These are phyloP conservation scores for Halenospora varia DNA, from an alignment of 495 filamentous ascomycete species.

Conservation along the genomic window DNA sequence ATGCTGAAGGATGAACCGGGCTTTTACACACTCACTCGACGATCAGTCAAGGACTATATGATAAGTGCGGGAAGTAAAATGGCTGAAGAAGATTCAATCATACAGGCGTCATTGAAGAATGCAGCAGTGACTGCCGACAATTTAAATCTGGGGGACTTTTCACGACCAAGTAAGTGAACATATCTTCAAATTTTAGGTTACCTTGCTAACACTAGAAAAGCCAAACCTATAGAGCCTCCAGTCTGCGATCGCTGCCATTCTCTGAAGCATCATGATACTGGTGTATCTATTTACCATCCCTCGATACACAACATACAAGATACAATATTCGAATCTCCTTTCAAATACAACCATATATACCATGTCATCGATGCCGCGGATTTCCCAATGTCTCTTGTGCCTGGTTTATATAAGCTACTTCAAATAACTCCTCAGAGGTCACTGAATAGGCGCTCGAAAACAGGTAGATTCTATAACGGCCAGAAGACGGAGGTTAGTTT, in stretches of 20 bases:
- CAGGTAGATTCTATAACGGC: constrained; percentile 55
- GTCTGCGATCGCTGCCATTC: constrained; percentile 86
- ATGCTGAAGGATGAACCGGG: constrained; percentile 66
- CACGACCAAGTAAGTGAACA: constrained; percentile 8
- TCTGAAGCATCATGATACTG: constrained; percentile 68
- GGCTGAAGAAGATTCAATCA: constrained; percentile 22
- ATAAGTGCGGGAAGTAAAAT: constrained; percentile 21
- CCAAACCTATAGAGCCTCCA: constrained; percentile 29
- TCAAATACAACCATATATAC: constrained; percentile 89
- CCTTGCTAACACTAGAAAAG: constrained; percentile 2
- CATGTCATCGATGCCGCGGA: constrained; percentile 98
- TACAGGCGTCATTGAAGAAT: constrained; percentile 30
- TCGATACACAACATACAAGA: constrained; percentile 70
- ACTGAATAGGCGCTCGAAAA: constrained; percentile 66
- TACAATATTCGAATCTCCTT: constrained; percentile 79
- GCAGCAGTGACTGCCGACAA: constrained; percentile 1
- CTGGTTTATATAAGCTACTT: constrained; percentile 50
- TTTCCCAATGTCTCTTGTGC: constrained; percentile 87
- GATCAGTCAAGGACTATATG: constrained; percentile 43
- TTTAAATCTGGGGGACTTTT: constrained; percentile 3
- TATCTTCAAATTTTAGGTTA: not conserved
- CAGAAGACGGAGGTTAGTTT: constrained; percentile 72
- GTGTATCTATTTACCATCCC: constrained; percentile 69
- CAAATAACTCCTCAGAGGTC: constrained; percentile 63
- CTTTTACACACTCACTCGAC: constrained; percentile 63